Percentiles rank a stretch among this genome's conserved stretches.
These are phyloP conservation scores for Blechomonas ayalai DNA, from an alignment of 208 protist genomes.

Conservation along the genomic window DNA sequence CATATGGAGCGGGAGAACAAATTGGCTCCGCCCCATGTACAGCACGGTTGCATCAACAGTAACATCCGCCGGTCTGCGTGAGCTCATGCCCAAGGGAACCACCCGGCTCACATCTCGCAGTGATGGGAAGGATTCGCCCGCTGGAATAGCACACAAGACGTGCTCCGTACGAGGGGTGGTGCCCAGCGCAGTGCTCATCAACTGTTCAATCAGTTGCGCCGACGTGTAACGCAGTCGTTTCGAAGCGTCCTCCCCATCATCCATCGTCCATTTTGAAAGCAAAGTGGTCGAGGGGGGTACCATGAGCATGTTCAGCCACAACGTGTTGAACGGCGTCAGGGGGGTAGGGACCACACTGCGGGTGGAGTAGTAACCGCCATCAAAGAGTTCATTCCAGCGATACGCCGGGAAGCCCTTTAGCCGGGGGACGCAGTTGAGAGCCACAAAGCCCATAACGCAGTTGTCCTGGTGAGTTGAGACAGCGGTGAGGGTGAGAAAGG, in stretches of 20 bases:
- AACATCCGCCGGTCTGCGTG: background rate
- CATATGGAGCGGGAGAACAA: conserved; percentile 47
- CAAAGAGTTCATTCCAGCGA: conserved; percentile 3
- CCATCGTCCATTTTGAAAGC: conserved; percentile 1
- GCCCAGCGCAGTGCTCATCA: conserved; percentile 37
- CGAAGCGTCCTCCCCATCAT: conserved; percentile 8
- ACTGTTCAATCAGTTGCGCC: conserved; percentile 19
- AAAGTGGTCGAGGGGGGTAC: conserved; percentile 19
- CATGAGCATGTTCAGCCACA: conserved; percentile 66
- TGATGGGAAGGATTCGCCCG: conserved; percentile 9
- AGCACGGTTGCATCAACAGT: conserved; percentile 15
- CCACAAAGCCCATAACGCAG: conserved; percentile 39
- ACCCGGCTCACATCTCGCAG: conserved; percentile 6
- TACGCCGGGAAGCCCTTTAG: conserved; percentile 2
- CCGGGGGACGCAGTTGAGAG: conserved; percentile 27
- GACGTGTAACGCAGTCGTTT: conserved; percentile 12
- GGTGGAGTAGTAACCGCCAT: conserved; percentile 1
- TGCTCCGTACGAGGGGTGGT: conserved; percentile 30
- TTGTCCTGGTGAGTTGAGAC: conserved; percentile 19
- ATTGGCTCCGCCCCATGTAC: conserved; percentile 18
- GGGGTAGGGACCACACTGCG: background rate
- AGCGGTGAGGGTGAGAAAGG: conserved; percentile 56
- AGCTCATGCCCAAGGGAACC: background rate
- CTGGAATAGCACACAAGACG: conserved; percentile 28
- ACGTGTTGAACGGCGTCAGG: conserved; percentile 42